phyloP scores from a whole-genome alignment of 1,284 basidiomycete species.

The Coniophora puteana region DNA sequence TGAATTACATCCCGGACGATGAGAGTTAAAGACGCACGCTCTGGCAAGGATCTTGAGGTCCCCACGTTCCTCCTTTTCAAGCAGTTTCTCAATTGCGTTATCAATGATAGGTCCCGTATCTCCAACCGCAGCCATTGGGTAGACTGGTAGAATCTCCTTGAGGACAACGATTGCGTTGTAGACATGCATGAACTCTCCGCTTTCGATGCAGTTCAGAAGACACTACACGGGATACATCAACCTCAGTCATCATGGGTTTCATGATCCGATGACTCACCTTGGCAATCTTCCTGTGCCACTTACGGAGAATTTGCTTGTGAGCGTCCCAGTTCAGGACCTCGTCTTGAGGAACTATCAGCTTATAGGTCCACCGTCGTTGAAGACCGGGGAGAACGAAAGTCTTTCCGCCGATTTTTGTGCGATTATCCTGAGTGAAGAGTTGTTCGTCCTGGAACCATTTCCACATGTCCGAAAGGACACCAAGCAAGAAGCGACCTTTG shows the following conservation, averaged over 20 bases:
- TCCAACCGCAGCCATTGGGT: conserved; percentile 67
- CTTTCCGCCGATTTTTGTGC: conserved; percentile 63
- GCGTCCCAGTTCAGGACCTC: conserved; percentile 67
- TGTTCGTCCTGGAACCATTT: conserved; percentile 76
- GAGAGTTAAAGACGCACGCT: conserved; percentile 47
- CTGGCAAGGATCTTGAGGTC: conserved; percentile 79
- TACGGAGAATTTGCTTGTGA: conserved; percentile 71
- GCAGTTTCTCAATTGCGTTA: conserved; percentile 60
- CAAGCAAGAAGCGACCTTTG: conserved; percentile 79
- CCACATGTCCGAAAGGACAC: conserved; percentile 71
- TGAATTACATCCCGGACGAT: not conserved
- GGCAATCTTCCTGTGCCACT: conserved; percentile 78
- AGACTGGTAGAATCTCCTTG: conserved; percentile 85
- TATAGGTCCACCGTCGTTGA: conserved; percentile 48
- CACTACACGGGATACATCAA: conserved; percentile 34
- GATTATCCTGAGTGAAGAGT: conserved; percentile 62
- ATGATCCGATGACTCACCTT: conserved; percentile 38
- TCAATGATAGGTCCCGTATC: conserved; percentile 59
- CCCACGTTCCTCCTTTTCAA: conserved; percentile 74
- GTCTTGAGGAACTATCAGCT: conserved; percentile 42
- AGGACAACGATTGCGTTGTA: conserved; percentile 90
- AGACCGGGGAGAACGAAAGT: conserved; percentile 64
- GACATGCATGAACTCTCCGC: conserved; percentile 90
- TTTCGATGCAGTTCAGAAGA: conserved; percentile 61
- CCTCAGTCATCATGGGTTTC: not conserved